Evolutionary conservation across 2,329 filamentous ascomycete species (phyloP).

Genomic region (Cordyceps javanica): DNA sequence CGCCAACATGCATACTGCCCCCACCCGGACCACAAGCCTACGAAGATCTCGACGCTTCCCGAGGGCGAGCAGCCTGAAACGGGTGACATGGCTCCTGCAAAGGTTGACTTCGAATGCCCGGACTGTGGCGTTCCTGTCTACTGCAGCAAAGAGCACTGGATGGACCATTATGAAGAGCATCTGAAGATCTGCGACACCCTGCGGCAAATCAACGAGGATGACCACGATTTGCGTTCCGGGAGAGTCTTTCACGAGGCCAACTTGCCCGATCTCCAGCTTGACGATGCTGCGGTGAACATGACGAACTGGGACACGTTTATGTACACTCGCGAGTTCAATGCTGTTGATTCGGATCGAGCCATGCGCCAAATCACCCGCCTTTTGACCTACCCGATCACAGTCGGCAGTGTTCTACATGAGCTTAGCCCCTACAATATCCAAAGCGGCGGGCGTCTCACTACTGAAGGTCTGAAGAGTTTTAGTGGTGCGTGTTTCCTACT

Average conservation of each 20-base stretch:
- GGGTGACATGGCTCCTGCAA: slow-evolving; percentile 60
- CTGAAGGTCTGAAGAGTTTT: slow-evolving; percentile 88
- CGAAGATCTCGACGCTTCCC: slow-evolving; percentile 59
- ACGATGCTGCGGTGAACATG: slow-evolving; percentile 92
- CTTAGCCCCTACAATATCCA: slow-evolving; percentile 85
- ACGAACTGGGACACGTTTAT: slow-evolving; percentile 97
- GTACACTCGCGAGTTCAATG: slow-evolving; percentile 85
- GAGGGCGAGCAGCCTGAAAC: slow-evolving; percentile 52
- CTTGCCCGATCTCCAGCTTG: slow-evolving; percentile 82
- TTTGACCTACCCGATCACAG: slow-evolving; percentile 87
- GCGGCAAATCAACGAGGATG: slow-evolving; percentile 92
- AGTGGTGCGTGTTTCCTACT: slow-evolving; percentile 57
- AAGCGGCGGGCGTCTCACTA: slow-evolving; percentile 67
- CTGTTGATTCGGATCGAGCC: slow-evolving; percentile 82
- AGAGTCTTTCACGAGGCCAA: slow-evolving; percentile 91
- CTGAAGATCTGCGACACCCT: slow-evolving; percentile 88
- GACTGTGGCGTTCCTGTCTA: slow-evolving; percentile 93
- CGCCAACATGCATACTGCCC: slow-evolving; percentile 90
- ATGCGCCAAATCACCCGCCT: slow-evolving; percentile 91
- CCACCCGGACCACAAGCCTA: slow-evolving; percentile 78
- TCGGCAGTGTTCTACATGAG: slow-evolving; percentile 89
- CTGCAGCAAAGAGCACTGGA: slow-evolving; percentile 93
- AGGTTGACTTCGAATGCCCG: slow-evolving; percentile 90
- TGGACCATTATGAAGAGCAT: slow-evolving; percentile 90
- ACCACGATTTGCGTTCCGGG: slow-evolving; percentile 88